Percentiles rank a stretch among this genome's conserved stretches.
Evolutionary conservation across 208 protist species (phyloP).

Genomic region (Histomonas meleagridis): DNA sequence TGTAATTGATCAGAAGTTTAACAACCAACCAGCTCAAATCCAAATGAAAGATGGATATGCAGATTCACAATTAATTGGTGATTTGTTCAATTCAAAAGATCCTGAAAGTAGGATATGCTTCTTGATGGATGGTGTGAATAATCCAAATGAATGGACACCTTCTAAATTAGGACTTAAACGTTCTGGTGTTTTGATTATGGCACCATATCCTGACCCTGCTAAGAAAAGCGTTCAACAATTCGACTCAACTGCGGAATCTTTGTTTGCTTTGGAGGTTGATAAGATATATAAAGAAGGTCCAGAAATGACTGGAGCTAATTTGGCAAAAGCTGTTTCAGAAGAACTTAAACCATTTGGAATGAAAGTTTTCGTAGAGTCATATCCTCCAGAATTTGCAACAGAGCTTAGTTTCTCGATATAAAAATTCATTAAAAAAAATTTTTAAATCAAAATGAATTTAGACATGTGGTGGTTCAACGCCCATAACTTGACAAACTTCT

Average conservation of each 20-base stretch:
- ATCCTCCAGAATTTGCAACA: neutral
- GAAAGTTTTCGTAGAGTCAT: neutral
- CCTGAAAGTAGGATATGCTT: neutral
- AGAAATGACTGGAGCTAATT: neutral
- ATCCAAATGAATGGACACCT: neutral
- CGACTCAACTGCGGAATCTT: neutral
- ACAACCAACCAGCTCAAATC: neutral
- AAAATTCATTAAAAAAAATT: neutral
- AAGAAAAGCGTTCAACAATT: neutral
- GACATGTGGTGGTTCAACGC: slow-evolving; percentile 6
- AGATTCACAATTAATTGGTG: neutral
- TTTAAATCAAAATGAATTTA: neutral
- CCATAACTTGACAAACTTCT: neutral
- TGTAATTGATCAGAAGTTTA: neutral
- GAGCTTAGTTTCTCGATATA: neutral
- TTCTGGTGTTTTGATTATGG: neutral
- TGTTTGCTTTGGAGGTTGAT: neutral
- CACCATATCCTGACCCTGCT: neutral
- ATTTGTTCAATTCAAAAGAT: neutral
- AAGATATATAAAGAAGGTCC: neutral
- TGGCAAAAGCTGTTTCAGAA: neutral
- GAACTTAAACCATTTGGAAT: slow-evolving; percentile 1
- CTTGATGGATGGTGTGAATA: neutral
- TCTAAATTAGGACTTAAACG: neutral
- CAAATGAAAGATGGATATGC: neutral